Conservation (phyloP, 2,329 filamentous ascomycete species). For the Arthrobotrys conoides region DNA sequence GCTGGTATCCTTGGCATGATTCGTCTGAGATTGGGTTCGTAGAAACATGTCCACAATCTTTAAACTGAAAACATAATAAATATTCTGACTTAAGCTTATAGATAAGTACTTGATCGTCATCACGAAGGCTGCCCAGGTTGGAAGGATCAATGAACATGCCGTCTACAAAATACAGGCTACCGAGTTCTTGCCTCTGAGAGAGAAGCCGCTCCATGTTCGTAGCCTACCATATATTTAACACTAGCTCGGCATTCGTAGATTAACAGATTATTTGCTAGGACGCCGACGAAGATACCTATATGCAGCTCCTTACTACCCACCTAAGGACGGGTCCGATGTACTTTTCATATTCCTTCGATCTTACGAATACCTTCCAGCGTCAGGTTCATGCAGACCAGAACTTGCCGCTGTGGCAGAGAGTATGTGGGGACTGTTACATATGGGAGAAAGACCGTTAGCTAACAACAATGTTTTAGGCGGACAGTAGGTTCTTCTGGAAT, state of each 20-base stretch:
- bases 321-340: conserved; percentile 91
- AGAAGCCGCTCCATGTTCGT: conserved; percentile 68
- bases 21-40: conserved; percentile 87
- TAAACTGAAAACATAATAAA: not conserved
- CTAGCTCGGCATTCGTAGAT: conserved; percentile 3
- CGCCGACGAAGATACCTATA: conserved; percentile 92
- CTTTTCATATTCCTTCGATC: conserved; percentile 96
- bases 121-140: conserved; percentile 91
- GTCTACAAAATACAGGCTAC: conserved; percentile 92
- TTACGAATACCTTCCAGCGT: conserved; percentile 96
- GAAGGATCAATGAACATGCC: conserved; percentile 93
- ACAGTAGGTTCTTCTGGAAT: conserved; percentile 99
- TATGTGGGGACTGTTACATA: conserved; percentile 47
- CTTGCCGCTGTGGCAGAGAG: conserved; percentile 85
- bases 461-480: conserved; percentile 70
- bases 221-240: not conserved
- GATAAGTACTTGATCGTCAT: conserved; percentile 98
- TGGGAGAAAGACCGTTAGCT: not conserved
- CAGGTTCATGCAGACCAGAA: conserved; percentile 81
- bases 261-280: conserved; percentile 75
- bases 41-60: not conserved
- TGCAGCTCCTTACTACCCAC: conserved; percentile 81
- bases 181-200: conserved; percentile 93
- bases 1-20: conserved; percentile 95
- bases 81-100: conserved; percentile 64